phyloP scores from a whole-genome alignment of 2,329 filamentous ascomycete species.

The Reticulascus tulasneorum region DNA sequence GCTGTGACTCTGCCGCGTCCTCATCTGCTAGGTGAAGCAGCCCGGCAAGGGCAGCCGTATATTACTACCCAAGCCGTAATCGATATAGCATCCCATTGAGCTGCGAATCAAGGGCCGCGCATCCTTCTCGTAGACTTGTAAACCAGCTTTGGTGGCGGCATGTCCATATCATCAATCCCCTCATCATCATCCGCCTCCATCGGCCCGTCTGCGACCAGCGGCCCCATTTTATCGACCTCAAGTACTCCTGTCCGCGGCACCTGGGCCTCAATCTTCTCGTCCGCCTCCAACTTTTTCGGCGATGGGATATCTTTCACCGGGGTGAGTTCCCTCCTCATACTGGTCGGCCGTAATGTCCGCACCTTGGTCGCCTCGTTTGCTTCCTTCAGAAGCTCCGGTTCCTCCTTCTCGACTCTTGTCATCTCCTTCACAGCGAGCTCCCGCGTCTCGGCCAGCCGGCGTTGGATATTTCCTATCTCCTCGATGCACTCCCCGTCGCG shows the following conservation, averaged over 20 bases:
- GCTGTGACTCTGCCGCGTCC: too few relatives aligned
- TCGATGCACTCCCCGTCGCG: constrained; percentile 79
- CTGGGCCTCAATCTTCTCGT: constrained; percentile 18
- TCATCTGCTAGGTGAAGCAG: too few relatives aligned
- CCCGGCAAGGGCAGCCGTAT: too few relatives aligned
- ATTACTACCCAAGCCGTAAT: too few relatives aligned
- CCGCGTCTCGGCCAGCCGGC: constrained; percentile 60
- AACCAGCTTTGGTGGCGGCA: constrained; percentile 31
- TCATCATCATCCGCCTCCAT: constrained; percentile 36
- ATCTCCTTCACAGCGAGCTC: constrained; percentile 58
- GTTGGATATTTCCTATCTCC: constrained; percentile 68
- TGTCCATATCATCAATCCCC: constrained; percentile 33
- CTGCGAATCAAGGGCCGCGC: constrained; percentile 16
- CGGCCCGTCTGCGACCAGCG: constrained; percentile 9
- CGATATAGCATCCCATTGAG: too few relatives aligned
- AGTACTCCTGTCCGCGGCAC: constrained; percentile 2
- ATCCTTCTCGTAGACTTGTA: constrained; percentile 39
- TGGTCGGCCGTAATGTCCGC: constrained; percentile 49
- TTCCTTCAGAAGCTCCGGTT: constrained; percentile 39
- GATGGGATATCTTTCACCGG: constrained; percentile 18
- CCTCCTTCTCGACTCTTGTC: constrained; percentile 50
- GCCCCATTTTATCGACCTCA: constrained; percentile 9
- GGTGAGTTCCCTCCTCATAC: constrained; percentile 44
- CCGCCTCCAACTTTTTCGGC: constrained; percentile 25
- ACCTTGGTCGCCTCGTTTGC: constrained; percentile 34